These are phyloP conservation scores for Coniochaeta hoffmannii DNA, from an alignment of 2,329 filamentous ascomycete species.

Conservation along the genomic window DNA sequence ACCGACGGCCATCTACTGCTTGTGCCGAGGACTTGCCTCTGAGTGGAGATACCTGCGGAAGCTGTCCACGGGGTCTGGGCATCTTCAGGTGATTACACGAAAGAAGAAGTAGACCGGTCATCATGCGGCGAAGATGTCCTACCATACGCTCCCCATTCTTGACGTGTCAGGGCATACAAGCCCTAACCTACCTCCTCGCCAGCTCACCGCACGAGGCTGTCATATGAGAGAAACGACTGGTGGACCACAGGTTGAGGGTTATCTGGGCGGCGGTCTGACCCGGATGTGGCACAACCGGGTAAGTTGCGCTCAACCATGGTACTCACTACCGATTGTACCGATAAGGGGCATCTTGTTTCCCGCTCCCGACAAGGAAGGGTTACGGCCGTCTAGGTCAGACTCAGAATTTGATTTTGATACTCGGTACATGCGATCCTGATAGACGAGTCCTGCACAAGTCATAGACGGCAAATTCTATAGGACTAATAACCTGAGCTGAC, in stretches of 20 bases:
- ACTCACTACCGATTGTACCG: background rate
- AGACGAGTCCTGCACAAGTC: no score
- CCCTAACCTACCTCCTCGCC: background rate
- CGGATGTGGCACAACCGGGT: background rate
- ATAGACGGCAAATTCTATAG: no score
- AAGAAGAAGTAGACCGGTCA: background rate
- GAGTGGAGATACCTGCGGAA: background rate
- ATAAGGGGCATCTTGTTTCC: background rate
- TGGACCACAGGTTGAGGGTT: background rate
- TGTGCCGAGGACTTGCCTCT: background rate
- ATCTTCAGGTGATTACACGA: background rate
- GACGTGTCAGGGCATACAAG: background rate
- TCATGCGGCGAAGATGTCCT: background rate
- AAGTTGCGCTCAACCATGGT: background rate
- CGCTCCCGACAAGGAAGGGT: background rate
- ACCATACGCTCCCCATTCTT: background rate
- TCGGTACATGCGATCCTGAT: background rate
- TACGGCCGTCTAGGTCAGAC: no score
- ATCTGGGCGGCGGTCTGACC: background rate
- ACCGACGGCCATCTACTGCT: background rate
- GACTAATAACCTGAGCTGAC: no score
- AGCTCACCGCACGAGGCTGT: background rate
- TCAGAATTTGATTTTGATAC: no score
- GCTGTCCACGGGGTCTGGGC: background rate
- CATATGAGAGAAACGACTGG: background rate